Percentiles rank a stretch among this genome's conserved stretches.
These are phyloP conservation scores for Rhodamnia rubescens DNA, from an alignment of 345 rosid species.

Conservation along the genomic window DNA sequence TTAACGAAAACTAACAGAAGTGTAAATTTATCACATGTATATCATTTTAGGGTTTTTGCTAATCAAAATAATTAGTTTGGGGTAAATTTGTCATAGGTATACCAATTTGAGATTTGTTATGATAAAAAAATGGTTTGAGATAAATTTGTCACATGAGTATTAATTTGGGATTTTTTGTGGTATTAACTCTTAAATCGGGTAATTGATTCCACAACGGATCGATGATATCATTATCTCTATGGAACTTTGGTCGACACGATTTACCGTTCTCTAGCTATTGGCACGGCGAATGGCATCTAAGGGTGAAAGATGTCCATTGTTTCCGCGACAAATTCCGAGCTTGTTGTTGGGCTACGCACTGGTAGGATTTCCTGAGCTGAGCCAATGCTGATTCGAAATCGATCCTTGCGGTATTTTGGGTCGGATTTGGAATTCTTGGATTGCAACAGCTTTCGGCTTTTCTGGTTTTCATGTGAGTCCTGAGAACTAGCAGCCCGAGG, in stretches of 20 bases:
- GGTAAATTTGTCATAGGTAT: too few species aligned
- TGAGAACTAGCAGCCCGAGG: background rate
- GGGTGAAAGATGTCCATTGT: background rate
- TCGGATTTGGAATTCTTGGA: background rate
- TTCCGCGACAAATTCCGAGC: background rate
- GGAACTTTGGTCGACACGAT: background rate
- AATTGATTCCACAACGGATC: too few species aligned
- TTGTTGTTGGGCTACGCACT: background rate
- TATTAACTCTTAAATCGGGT: too few species aligned
- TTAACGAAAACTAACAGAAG: too few species aligned
- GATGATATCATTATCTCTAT: too few species aligned
- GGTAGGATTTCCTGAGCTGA: background rate
- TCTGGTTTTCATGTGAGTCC: background rate
- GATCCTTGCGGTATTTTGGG: background rate
- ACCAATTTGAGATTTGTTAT: too few species aligned
- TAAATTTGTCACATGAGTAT: too few species aligned
- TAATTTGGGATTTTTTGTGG: too few species aligned
- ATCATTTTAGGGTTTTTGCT: too few species aligned
- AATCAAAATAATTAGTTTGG: too few species aligned
- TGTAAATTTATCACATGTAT: too few species aligned
- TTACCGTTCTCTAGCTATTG: background rate
- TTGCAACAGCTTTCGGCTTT: background rate
- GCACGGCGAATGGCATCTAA: background rate
- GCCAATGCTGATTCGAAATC: background rate
- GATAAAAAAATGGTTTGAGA: too few species aligned